A percentile compares a stretch with the other conserved stretches of the same genome.
phyloP scores from a whole-genome alignment of 2,329 filamentous ascomycete genomes.

The Trichoderma simmonsii region DNA sequence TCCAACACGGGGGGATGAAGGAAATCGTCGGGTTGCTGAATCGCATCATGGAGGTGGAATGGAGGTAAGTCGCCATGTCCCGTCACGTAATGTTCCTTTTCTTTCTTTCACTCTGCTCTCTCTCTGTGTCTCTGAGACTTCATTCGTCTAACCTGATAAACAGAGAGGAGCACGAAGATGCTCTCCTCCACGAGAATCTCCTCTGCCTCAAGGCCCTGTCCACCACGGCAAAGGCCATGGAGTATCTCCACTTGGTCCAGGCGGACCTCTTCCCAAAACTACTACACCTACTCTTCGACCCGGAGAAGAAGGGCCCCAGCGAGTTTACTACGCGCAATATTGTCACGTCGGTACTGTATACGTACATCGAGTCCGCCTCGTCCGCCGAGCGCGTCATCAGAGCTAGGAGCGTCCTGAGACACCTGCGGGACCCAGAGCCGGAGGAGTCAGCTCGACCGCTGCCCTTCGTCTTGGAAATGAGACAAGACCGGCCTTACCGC shows the following conservation, averaged over 20 bases:
- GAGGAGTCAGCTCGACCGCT: constrained; percentile 74
- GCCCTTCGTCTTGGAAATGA: constrained; percentile 86
- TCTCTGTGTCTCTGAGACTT: not conserved
- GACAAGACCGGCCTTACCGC: constrained; percentile 80
- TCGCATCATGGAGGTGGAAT: constrained; percentile 92
- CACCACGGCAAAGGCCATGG: constrained; percentile 82
- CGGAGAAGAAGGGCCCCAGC: constrained; percentile 96
- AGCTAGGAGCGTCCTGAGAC: constrained; percentile 70
- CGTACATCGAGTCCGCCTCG: constrained; percentile 71
- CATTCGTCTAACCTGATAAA: not conserved
- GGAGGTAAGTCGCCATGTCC: constrained; percentile 60
- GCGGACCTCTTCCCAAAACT: constrained; percentile 80
- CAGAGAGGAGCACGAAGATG: constrained; percentile 94
- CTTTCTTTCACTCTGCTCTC: not conserved
- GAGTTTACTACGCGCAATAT: constrained; percentile 93
- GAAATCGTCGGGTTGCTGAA: constrained; percentile 84
- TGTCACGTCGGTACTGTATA: constrained; percentile 84
- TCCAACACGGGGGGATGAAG: constrained; percentile 84
- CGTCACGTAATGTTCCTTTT: not conserved
- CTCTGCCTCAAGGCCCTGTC: constrained; percentile 92
- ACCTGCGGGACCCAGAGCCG: constrained; percentile 75
- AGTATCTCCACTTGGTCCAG: constrained; percentile 77
- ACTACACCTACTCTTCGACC: constrained; percentile 86
- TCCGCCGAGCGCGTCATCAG: constrained; percentile 62
- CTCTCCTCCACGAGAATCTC: constrained; percentile 84